Percentiles rank a stretch among this genome's conserved stretches.
Evolutionary conservation across 2,329 filamentous ascomycete genomes (phyloP).

Genomic region (Neonectria ditissima): DNA sequence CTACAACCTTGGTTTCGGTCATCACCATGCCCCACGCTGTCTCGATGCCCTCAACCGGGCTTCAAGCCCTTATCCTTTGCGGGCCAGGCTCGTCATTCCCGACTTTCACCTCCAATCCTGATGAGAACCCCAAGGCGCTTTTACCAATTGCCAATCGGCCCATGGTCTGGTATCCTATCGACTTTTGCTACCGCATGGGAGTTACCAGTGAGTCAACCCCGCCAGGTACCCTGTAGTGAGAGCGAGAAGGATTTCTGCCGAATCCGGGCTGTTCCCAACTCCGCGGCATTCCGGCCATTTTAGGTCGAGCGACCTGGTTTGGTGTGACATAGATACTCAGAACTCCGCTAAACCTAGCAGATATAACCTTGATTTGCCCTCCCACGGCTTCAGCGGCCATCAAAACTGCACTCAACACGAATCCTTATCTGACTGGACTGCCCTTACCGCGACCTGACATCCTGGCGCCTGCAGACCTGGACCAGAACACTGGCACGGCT

Average conservation of each 20-base stretch:
- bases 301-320: too few relatives aligned
- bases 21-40: conserved; percentile 78
- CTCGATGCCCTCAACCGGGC: conserved; percentile 78
- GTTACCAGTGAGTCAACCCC: conserved; percentile 70
- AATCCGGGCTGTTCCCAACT: background rate
- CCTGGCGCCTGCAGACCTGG: conserved; percentile 79
- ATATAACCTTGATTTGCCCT: conserved; percentile 72
- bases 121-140: conserved; percentile 85
- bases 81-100: conserved; percentile 85
- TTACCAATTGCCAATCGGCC: conserved; percentile 86
- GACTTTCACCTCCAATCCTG: conserved; percentile 83
- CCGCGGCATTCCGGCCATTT: background rate
- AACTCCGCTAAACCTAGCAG: conserved; percentile 53
- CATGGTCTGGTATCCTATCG: conserved; percentile 91
- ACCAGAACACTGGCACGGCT: conserved; percentile 88
- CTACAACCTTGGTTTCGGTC: conserved; percentile 22
- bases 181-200: conserved; percentile 86
- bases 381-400: conserved; percentile 76
- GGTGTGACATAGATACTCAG: background rate
- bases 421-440: conserved; percentile 80
- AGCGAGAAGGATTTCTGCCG: background rate
- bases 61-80: conserved; percentile 86
- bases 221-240: background rate
- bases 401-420: conserved; percentile 77
- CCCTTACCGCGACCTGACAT: conserved; percentile 80